phyloP scores from a whole-genome alignment of 225 moss, liverwort and hornwort genomes.

The Marchantia paleacea region DNA sequence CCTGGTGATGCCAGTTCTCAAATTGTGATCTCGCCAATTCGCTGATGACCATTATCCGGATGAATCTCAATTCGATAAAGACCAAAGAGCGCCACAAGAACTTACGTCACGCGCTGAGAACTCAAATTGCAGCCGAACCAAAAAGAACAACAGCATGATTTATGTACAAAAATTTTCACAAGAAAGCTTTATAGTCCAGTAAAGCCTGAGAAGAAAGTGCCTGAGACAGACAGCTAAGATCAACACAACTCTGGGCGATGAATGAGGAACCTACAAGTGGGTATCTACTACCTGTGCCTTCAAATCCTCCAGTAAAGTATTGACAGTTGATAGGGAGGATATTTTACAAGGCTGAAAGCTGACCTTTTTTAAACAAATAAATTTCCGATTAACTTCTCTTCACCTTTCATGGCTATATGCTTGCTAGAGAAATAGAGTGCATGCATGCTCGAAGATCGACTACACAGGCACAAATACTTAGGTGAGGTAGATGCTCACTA shows the following conservation, averaged over 20 bases:
- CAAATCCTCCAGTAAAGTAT: conserved; percentile 27
- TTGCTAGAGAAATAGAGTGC: conserved; percentile 17
- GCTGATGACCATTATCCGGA: background rate
- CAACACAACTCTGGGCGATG: conserved; percentile 14
- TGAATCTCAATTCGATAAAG: background rate
- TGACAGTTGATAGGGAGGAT: conserved; percentile 18
- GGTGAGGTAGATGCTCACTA: conserved; percentile 23
- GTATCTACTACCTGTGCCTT: conserved; percentile 27
- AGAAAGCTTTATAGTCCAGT: conserved; percentile 19
- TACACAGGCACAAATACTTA: conserved; percentile 26
- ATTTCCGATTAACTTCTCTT: conserved; percentile 27
- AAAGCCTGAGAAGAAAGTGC: conserved; percentile 14
- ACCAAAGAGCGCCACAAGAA: background rate
- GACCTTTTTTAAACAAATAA: conserved; percentile 28
- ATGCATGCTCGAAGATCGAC: conserved; percentile 25
- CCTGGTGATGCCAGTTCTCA: background rate
- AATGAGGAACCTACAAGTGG: conserved; percentile 22
- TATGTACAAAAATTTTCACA: conserved; percentile 29
- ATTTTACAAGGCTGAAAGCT: conserved; percentile 25
- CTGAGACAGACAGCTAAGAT: conserved; percentile 6
- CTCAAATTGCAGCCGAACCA: background rate
- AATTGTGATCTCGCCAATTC: background rate
- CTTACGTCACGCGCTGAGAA: background rate
- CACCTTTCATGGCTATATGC: conserved; percentile 26
- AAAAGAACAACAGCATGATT: conserved; percentile 7